Evolutionary conservation across 139 green algal genomes (phyloP).

Genomic region (Coccomyxa sp.): DNA sequence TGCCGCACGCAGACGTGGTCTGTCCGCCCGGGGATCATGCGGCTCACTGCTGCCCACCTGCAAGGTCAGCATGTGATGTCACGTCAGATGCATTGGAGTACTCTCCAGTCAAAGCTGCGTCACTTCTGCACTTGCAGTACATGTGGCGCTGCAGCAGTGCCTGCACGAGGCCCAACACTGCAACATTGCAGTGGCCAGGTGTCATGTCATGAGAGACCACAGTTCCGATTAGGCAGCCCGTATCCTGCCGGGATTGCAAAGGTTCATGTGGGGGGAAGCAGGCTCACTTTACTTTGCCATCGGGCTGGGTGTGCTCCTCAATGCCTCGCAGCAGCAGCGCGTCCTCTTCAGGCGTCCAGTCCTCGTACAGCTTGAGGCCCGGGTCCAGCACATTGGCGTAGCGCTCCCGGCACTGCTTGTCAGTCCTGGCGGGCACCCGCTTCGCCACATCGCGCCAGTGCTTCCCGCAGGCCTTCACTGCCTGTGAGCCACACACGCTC

Average conservation of each 20-base stretch:
- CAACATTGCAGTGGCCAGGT: no score
- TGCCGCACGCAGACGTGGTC: constrained; percentile 6
- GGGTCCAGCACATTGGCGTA: constrained; percentile 19
- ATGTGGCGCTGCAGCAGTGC: background rate
- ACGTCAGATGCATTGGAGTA: no score
- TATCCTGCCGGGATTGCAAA: no score
- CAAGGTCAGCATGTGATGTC: no score
- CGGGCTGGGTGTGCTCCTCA: background rate
- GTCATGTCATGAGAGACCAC: background rate
- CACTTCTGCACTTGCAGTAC: background rate
- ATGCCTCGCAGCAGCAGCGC: background rate
- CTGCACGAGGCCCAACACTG: background rate
- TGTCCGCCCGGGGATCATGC: constrained; percentile 9
- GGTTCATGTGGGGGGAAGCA: background rate
- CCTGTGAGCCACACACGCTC: background rate
- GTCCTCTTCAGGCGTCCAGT: constrained; percentile 5
- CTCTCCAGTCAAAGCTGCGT: no score
- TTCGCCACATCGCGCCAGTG: constrained; percentile 13
- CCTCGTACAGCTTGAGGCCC: background rate
- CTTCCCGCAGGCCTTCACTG: constrained; percentile 1
- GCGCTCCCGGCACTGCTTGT: constrained; percentile 22
- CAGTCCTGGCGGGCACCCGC: constrained; percentile 2
- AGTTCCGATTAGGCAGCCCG: no score
- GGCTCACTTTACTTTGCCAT: constrained; percentile 3
- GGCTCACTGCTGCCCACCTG: constrained; percentile 11